phyloP scores from a whole-genome alignment of 257 asterid species.

The Nicotiana tomentosiformis region DNA sequence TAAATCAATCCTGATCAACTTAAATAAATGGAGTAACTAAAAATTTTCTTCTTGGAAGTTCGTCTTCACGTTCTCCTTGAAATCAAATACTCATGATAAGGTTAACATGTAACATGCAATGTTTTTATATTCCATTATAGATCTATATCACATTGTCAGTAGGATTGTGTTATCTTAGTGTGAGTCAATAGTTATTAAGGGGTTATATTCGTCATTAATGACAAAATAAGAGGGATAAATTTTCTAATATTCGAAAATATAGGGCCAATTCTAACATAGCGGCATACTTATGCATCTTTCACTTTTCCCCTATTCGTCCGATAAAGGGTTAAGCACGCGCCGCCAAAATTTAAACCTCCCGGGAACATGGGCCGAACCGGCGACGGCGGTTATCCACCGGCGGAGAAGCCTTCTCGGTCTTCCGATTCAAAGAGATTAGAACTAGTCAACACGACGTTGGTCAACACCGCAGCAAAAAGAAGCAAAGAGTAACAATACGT shows the following conservation, averaged over 20 bases:
- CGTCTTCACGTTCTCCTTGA: no score
- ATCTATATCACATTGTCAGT: background rate
- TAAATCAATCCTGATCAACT: background rate
- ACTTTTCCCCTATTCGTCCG: background rate
- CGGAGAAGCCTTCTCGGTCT: background rate
- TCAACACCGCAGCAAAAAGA: slow-evolving; percentile 17
- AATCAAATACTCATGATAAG: no score
- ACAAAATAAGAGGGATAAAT: background rate
- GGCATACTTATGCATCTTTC: background rate
- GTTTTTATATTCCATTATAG: background rate
- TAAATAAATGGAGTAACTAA: no score
- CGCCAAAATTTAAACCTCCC: slow-evolving; percentile 16
- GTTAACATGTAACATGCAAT: background rate
- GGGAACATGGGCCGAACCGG: slow-evolving; percentile 3
- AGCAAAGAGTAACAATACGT: slow-evolving; percentile 24
- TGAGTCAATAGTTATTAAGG: no score
- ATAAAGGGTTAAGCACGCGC: slow-evolving; percentile 4
- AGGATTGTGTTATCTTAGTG: no score
- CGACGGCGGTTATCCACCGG: background rate
- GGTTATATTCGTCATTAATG: background rate
- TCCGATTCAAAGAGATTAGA: background rate
- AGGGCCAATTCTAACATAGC: background rate
- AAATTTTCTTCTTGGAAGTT: no score
- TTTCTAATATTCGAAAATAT: background rate
- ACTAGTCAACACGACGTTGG: background rate